phyloP scores from a whole-genome alignment of 495 filamentous ascomycete species.

The Sordaria brevicollis region DNA sequence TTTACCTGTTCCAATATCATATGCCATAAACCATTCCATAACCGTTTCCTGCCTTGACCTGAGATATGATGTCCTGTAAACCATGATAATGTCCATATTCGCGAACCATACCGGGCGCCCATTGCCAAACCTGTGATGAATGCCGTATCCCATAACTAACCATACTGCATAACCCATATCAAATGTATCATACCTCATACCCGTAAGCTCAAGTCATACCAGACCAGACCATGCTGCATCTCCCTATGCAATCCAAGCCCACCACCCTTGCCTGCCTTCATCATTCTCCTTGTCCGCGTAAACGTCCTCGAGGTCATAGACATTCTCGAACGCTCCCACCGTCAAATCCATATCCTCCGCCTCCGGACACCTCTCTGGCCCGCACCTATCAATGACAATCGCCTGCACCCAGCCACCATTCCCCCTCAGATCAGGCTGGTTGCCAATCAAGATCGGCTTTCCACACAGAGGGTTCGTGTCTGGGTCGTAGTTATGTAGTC shows the following conservation, averaged over 20 bases:
- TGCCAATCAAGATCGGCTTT: conserved; percentile 44
- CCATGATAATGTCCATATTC: not conserved
- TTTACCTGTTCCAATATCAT: not conserved
- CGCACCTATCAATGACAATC: conserved; percentile 66
- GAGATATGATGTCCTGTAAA: not conserved
- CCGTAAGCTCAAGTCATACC: not conserved
- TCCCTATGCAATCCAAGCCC: not conserved
- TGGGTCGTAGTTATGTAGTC: conserved; percentile 39
- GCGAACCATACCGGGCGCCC: not conserved
- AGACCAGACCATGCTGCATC: not conserved
- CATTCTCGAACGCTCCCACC: conserved; percentile 44
- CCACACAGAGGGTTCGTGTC: conserved; percentile 67
- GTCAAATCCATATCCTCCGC: conserved; percentile 59
- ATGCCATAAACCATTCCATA: not conserved
- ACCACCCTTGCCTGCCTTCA: not conserved
- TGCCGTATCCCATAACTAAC: not conserved
- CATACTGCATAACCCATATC: not conserved
- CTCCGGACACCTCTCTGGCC: conserved; percentile 37
- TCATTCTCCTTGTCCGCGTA: conserved; percentile 37
- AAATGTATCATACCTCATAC: not conserved
- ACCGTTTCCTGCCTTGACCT: not conserved
- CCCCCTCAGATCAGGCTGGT: conserved; percentile 28
- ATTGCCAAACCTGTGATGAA: not conserved
- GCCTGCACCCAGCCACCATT: conserved; percentile 44
- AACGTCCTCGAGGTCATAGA: conserved; percentile 55